Evolutionary conservation across 2,329 filamentous ascomycete species (phyloP), one percentile per base, ranked within the genome.

Genomic region (Malbranchea zuffiana): DNA sequence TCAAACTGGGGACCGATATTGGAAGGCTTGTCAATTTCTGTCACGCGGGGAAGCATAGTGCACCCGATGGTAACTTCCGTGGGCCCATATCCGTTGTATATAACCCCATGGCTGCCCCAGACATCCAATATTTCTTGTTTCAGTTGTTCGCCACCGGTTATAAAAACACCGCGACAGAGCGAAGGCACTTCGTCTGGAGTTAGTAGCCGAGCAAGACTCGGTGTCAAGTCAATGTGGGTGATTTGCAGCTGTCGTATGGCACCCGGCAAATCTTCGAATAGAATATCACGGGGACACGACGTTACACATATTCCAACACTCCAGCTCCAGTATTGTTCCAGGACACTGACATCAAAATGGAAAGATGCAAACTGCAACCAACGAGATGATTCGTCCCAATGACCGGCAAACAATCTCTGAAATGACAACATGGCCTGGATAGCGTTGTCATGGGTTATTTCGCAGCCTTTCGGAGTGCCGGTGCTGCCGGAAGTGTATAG

Each of bases 281-380:
- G 79, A 1, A 94, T 54, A 53, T 95, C 86, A 46, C 83, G 74
- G 1, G 84, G 82, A 5, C 83, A 86, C 2, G 82, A 78, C 2
- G 88, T 80, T 1, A 95, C 72, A 3, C 81, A 79, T 17, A 95
- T 86, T 1, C 86, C 86, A 1, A 90, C 82, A 18, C 80, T 85
- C 87, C 87, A 95, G 40, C 80, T 90, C 85, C 85, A 95, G 55
- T 88, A 95, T 51, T 94, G 87, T 53, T 95, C 87, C 0, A 95
- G 68, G 0, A 95, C 82, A 1, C 83, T 90, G 3, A 95, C 87
- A 50, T 95, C 88, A 43, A 95, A 95, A 56, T 94, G 88, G 39
- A 94, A 84, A 0, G 85, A 87, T 1, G 88, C 88, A 52, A 95
- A 95, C 52, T 95, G 88, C 1, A 95, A 67, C 80, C 85, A 95